Conservation (phyloP, 768 basidiomycete genomes). For the Lenzites betulinus region DNA sequence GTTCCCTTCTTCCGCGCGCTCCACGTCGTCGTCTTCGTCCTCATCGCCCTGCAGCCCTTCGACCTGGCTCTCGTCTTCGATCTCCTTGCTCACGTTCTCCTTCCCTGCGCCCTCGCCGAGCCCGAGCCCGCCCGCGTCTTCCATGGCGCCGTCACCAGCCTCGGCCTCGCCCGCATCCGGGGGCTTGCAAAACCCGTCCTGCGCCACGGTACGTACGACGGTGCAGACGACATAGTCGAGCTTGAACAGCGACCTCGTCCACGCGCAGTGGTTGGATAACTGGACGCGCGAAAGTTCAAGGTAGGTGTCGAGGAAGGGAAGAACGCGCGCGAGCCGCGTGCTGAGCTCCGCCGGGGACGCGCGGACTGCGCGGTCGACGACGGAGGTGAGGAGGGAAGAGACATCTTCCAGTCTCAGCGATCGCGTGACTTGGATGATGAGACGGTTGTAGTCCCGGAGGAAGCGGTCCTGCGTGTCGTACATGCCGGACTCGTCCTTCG, state of each 20-base stretch:
- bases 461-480: slow-evolving; percentile 46
- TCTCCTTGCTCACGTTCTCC: slow-evolving; percentile 91
- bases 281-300: slow-evolving; percentile 56
- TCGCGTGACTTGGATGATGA: slow-evolving; percentile 47
- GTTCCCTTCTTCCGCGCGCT: slow-evolving; percentile 61
- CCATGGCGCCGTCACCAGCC: slow-evolving; percentile 48
- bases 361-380: slow-evolving; percentile 43
- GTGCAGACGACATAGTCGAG: slow-evolving; percentile 77
- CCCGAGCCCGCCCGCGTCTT: slow-evolving; percentile 72
- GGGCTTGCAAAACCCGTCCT: slow-evolving; percentile 93
- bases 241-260: slow-evolving; percentile 83
- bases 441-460: slow-evolving; percentile 49
- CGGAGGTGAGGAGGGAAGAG: slow-evolving; percentile 40
- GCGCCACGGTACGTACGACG: slow-evolving; percentile 69
- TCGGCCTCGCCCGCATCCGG: slow-evolving; percentile 64
- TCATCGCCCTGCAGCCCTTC: slow-evolving; percentile 85
- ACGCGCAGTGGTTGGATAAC: slow-evolving; percentile 56
- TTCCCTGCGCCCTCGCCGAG: slow-evolving; percentile 83
- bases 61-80: slow-evolving; percentile 95
- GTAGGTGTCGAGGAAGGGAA: slow-evolving; percentile 79
- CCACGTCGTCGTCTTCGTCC: slow-evolving; percentile 45
- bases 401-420: slow-evolving; percentile 51
- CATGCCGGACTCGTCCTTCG: slow-evolving; percentile 28
- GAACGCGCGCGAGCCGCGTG: slow-evolving; percentile 44
- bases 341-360: slow-evolving; percentile 36